Percentiles rank a stretch among this genome's conserved stretches.
These are phyloP conservation scores for Plasmodium coatneyi DNA, from an alignment of 169 alveolate genomes.

Conservation along the genomic window DNA sequence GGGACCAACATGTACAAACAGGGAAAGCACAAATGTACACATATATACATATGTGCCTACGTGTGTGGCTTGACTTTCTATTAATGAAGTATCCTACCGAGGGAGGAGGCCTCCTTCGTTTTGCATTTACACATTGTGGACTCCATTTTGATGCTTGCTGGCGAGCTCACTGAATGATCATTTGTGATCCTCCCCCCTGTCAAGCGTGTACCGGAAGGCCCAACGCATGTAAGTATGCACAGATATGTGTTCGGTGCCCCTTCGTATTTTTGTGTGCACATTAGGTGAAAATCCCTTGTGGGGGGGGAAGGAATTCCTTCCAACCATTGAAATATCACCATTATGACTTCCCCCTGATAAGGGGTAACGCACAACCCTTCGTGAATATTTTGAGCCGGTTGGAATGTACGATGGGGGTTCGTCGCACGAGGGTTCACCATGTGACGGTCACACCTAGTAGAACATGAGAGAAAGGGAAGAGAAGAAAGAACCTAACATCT, in stretches of 20 bases:
- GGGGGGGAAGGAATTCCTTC: background rate
- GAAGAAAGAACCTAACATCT: background rate
- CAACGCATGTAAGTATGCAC: background rate
- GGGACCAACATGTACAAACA: background rate
- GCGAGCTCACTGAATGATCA: background rate
- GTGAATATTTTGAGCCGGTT: background rate
- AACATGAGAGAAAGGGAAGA: background rate
- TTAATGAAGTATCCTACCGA: background rate
- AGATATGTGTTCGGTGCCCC: background rate
- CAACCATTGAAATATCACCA: background rate
- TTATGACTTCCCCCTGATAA: background rate
- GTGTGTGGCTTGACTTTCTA: background rate
- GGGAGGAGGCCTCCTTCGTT: background rate
- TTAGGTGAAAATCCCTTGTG: background rate
- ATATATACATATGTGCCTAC: background rate
- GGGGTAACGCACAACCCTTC: background rate
- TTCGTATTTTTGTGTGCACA: background rate
- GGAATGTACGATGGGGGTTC: background rate
- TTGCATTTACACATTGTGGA: background rate
- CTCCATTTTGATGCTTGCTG: background rate
- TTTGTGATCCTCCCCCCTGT: background rate
- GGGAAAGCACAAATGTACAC: background rate
- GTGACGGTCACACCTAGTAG: background rate
- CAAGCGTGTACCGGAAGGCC: background rate
- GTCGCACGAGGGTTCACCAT: background rate